These are phyloP conservation scores for Nymphaea colorata DNA, from an alignment of 164 flowering plant genomes.

Conservation along the genomic window DNA sequence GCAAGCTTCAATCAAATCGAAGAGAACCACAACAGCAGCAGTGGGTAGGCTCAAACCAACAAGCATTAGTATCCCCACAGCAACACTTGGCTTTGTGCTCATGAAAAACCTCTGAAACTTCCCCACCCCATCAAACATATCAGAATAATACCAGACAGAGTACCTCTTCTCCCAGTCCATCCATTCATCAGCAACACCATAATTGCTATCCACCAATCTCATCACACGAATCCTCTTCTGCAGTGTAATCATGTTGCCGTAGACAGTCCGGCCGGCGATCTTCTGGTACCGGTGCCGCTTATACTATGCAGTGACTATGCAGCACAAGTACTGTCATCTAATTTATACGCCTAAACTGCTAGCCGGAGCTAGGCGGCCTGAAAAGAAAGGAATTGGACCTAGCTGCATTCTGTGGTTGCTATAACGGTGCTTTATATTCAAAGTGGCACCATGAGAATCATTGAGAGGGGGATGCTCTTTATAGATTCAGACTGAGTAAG, in stretches of 20 bases:
- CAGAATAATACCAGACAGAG: conserved; percentile 18
- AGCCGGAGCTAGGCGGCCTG: too few species aligned
- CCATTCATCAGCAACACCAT: conserved; percentile 38
- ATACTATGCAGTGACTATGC: too few species aligned
- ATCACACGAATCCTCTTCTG: conserved; percentile 34
- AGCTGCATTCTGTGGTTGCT: too few species aligned
- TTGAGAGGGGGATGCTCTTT: too few species aligned
- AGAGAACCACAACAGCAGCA: conserved; percentile 10
- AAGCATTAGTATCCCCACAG: conserved; percentile 22
- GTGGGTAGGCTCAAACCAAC: conserved; percentile 23
- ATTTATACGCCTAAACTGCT: too few species aligned
- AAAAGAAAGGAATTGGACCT: too few species aligned
- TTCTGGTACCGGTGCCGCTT: not conserved
- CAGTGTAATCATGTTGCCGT: conserved; percentile 22
- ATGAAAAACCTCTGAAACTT: conserved; percentile 34
- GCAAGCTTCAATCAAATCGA: conserved; percentile 13
- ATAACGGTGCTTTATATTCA: too few species aligned
- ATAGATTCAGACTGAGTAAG: too few species aligned
- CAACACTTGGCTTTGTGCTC: conserved; percentile 45
- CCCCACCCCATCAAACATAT: conserved; percentile 28
- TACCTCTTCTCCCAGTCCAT: conserved; percentile 48
- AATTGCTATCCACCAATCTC: conserved; percentile 31
- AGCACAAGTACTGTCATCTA: too few species aligned
- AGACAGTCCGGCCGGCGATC: conserved; percentile 20
- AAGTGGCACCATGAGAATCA: too few species aligned